These are phyloP conservation scores for Pinus tabuliformis DNA, from an alignment of 75 land plant genomes.

Conservation along the genomic window DNA sequence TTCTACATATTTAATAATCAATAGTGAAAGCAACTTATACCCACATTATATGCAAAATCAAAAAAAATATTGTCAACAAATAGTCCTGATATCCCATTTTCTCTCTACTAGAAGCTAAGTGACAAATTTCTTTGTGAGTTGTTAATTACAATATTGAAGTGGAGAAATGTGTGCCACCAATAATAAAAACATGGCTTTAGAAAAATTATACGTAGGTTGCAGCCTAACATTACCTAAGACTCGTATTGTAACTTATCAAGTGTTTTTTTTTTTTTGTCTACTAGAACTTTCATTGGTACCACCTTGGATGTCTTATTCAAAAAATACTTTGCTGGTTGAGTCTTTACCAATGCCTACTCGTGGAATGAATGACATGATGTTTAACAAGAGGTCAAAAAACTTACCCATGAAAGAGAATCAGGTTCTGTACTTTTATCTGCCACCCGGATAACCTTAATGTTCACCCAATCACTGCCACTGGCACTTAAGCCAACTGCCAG, in stretches of 20 bases:
- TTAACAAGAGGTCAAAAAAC: constrained; percentile 1
- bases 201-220: neutral
- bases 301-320: neutral
- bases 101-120: neutral
- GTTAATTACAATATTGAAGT: neutral
- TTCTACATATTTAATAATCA: neutral
- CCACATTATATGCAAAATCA: too few species aligned
- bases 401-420: constrained; percentile 86
- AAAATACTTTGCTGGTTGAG: too few species aligned
- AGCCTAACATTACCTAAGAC: neutral
- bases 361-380: too few species aligned
- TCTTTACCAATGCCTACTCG: too few species aligned
- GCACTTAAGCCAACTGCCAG: constrained; percentile 85
- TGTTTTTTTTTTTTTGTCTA: neutral
- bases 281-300: neutral
- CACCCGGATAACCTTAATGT: constrained; percentile 79
- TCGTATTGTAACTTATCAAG: neutral
- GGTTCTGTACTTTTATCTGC: constrained; percentile 62
- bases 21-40: constrained; percentile 41
- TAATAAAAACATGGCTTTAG: too few species aligned
- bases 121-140: neutral
- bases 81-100: too few species aligned
- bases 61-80: too few species aligned
- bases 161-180: too few species aligned
- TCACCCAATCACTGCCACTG: constrained; percentile 99